Evolutionary conservation across 176 grass and related monocot species (phyloP), one percentile per base, ranked within the genome.

Genomic region (Carex scoparia): DNA sequence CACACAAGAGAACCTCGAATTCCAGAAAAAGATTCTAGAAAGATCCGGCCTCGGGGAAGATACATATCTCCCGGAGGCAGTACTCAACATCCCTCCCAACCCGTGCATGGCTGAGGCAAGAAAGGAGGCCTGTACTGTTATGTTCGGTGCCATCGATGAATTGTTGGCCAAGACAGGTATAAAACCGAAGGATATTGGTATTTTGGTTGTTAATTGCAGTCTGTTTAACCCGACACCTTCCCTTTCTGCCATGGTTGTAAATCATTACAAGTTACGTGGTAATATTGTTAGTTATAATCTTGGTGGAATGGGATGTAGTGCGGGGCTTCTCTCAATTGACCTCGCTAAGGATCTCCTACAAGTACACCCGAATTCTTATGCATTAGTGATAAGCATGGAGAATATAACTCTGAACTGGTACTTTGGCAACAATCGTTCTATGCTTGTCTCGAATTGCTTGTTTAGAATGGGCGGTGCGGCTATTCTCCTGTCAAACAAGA

Each of bases 321-420:
- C 94, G 0, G 94, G 94, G 10, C 16, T 97, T 14, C 65, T 97
- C 10, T 90, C 94, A 0, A 87, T 97, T 2, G 87, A 94, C 61
- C 90, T 97, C 11, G 94, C 94, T 57, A 97, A 81, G 87, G 92
- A 97, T 78, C 86, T 97, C 15, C 88, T 97, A n/a, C 92, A 92
- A 85, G 87, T 92, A 55, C 85, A 97, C 62, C 90, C 90, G 51
- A 91, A 84, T 65, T 83, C 94, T 30, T 94, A 97, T 46, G 94
- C 94, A 1, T 84, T 97, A 60, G 92, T 97, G 31, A 38, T 97
- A 77, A 92, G 92, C 92, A 94, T 93, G 92, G 95, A 98, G 86
- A 94, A 94, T 72, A 94, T 98, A 87, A 94, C 95, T 0, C 85
- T 98, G 68, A 98, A 94, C 31, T 98, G 95, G 95, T 98, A 98